Evolutionary conservation across 2,329 filamentous ascomycete genomes (phyloP), one percentile per base, ranked within the genome.

Genomic region (Clarireedia sp.): DNA sequence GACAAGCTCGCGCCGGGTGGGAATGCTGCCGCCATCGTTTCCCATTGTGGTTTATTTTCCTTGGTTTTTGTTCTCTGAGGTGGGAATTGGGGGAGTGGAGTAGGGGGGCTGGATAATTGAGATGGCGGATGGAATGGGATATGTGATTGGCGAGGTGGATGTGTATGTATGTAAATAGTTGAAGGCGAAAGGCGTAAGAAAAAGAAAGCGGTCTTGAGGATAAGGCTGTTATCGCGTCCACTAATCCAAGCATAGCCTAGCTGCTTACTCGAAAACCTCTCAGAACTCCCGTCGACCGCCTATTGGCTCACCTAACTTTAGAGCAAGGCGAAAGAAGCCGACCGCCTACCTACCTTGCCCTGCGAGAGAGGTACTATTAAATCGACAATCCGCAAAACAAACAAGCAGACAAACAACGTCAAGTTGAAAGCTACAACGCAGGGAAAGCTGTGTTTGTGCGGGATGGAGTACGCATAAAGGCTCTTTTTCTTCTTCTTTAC

Each of bases 1-100:
- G 70, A 99, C 94, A 46, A 99, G 88, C 72, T 99, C 95, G 67
- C 90, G 87, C 33, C 95, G 89, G 60, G 87, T 97, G 5, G 94
- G 94, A 64, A 99, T 99, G 63, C 89, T 92, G 69, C 94, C 94
- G 64, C 94, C 94, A 71, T 99, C 94, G 74, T 99, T 99, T 70
- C 94, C 94, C 94, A 99, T 96, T 19, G 6, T n/a, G 9, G 8
- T 45, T 23, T 33, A 12, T 33, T 33, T 33, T 14, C 29, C 12
- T 33, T 33, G 12, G 10, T 33, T 33, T 12, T 12, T 0, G 29
- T 14, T 33, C 29, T 12, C 10, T 1, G 29, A 33, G 24, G 33
- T 4, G 33, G n/a, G 1, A 46, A 46, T 41, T 19, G 47, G 10
- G 3, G 29, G 29, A 33, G 9, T 33, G 29, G 29, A 10, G 12